phyloP scores from a whole-genome alignment of 2,329 filamentous ascomycete species.

The Endocalyx cinctus region DNA sequence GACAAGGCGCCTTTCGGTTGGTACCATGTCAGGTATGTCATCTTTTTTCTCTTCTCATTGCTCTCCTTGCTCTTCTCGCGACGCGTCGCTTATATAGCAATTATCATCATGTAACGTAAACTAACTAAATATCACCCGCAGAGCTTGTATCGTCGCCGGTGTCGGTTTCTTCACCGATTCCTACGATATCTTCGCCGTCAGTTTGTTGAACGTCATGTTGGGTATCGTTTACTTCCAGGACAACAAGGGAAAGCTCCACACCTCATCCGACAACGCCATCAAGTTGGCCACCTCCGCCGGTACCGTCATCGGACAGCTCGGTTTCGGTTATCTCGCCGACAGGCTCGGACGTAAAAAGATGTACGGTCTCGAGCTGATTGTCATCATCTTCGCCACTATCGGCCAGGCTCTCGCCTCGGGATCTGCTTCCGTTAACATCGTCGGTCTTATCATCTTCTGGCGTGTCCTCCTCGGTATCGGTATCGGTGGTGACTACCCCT shows the following conservation, averaged over 20 bases:
- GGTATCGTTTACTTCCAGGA: conserved; percentile 69
- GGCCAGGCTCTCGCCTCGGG: conserved; percentile 63
- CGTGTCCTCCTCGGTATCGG: conserved; percentile 70
- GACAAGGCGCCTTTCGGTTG: conserved; percentile 79
- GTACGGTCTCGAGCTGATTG: conserved; percentile 72
- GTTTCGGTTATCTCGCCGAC: conserved; percentile 76
- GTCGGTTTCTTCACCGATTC: conserved; percentile 88
- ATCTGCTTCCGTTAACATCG: conserved; percentile 58
- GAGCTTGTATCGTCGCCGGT: conserved; percentile 72
- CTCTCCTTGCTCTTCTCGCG: too few relatives aligned
- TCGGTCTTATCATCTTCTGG: conserved; percentile 74
- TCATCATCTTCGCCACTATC: conserved; percentile 75
- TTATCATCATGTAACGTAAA: too few relatives aligned
- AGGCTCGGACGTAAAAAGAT: conserved; percentile 66
- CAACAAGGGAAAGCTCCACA: conserved; percentile 54
- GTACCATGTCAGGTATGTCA: conserved; percentile 63
- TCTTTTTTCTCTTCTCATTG: too few relatives aligned
- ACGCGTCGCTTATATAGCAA: too few relatives aligned
- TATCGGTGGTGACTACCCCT: conserved; percentile 74
- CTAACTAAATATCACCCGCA: too few relatives aligned
- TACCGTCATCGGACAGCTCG: conserved; percentile 77
- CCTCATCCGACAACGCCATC: conserved; percentile 70
- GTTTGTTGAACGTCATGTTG: conserved; percentile 68
- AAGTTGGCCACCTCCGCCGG: conserved; percentile 81
- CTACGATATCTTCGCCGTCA: conserved; percentile 78